Evolutionary conservation across 306 rosid genomes (phyloP), one percentile per base, ranked within the genome.

Genomic region (Carpinus viminea): DNA sequence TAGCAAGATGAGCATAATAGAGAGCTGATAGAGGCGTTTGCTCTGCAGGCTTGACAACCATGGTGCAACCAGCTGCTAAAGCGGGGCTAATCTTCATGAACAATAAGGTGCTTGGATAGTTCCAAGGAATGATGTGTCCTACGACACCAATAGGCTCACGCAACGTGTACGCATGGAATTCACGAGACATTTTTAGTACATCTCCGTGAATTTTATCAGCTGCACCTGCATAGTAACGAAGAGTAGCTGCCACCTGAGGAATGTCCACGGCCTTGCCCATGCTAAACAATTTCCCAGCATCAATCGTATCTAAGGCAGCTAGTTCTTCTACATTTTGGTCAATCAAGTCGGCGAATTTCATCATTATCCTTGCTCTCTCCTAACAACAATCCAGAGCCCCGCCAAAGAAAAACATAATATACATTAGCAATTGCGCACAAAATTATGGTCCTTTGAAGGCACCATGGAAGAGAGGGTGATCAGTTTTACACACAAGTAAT

Each of bases 101-200:
- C 53, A 92, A 83, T 92, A 90, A 73, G 56, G 56, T 62, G 62
- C 78, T 81, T 0, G 98, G 98, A 34, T 85, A 92, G 56, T 94
- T 94, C 98, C 98, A 94, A 0, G 98, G 98, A 56, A 94, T 83
- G 18, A 94, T 92, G 86, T 83, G 96, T 41, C 93, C 98, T 5
- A 85, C 92, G 38, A 94, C 96, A 3, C 98, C 98, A 18, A 92
- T 80, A 2, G 98, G 97, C 64, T 94, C 98, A 2, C 80, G 46
- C 53, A 94, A 82, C 0, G 98, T 94, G 72, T 92, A 90, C 3
- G 82, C 98, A 2, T 92, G 96, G 9, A 88, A 68, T 52, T 85
- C 82, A 0, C 79, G 43, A 0, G 91, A 47, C 60, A 91, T 75
- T 75, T 94, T 94, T 8, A 94, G 74, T 0, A 88, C 93, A 66